phyloP scores from a whole-genome alignment of 2,329 filamentous ascomycete species.

The Leptosphaerulina australis region DNA sequence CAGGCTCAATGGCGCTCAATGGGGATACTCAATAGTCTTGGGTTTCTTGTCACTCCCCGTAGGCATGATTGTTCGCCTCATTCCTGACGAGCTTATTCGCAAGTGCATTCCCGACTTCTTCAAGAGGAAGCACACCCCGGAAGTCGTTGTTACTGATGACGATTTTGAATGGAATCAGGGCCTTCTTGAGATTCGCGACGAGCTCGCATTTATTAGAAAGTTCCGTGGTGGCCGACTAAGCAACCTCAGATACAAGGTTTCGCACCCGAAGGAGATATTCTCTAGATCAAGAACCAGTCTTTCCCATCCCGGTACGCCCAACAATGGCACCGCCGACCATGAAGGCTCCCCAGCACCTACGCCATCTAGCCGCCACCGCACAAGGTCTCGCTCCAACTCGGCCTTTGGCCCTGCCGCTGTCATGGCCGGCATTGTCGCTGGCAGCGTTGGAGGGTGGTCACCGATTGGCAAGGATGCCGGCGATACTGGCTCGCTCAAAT shows the following conservation, averaged over 20 bases:
- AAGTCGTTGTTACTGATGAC: slow-evolving; percentile 54
- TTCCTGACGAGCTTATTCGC: slow-evolving; percentile 73
- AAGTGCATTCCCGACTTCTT: slow-evolving; percentile 52
- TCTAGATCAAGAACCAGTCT: slow-evolving; percentile 68
- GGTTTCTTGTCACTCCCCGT: slow-evolving; percentile 85
- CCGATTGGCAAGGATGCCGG: slow-evolving; percentile 63
- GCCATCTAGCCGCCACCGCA: slow-evolving; percentile 63
- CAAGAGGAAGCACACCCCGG: slow-evolving; percentile 51
- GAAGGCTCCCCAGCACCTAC: slow-evolving; percentile 55
- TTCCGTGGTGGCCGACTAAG: slow-evolving; percentile 83
- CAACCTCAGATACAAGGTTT: slow-evolving; percentile 77
- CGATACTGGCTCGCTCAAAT: slow-evolving; percentile 51
- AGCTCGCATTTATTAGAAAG: slow-evolving; percentile 78
- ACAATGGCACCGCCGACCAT: slow-evolving; percentile 52
- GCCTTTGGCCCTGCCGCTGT: slow-evolving; percentile 76
- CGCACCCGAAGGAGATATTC: slow-evolving; percentile 75
- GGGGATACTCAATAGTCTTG: slow-evolving; percentile 85
- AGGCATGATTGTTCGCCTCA: slow-evolving; percentile 77
- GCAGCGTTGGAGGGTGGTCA: slow-evolving; percentile 77
- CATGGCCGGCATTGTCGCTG: slow-evolving; percentile 83
- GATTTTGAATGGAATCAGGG: slow-evolving; percentile 70
- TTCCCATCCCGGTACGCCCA: slow-evolving; percentile 68
- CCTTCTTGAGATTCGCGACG: slow-evolving; percentile 76
- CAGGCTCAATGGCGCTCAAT: slow-evolving; percentile 73
- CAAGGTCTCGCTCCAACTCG: slow-evolving; percentile 72